A percentile compares a stretch with the other conserved stretches of the same genome.
These are phyloP conservation scores for Globisporangium mamillatum DNA, from an alignment of 352 stramenopile species.

Conservation along the genomic window DNA sequence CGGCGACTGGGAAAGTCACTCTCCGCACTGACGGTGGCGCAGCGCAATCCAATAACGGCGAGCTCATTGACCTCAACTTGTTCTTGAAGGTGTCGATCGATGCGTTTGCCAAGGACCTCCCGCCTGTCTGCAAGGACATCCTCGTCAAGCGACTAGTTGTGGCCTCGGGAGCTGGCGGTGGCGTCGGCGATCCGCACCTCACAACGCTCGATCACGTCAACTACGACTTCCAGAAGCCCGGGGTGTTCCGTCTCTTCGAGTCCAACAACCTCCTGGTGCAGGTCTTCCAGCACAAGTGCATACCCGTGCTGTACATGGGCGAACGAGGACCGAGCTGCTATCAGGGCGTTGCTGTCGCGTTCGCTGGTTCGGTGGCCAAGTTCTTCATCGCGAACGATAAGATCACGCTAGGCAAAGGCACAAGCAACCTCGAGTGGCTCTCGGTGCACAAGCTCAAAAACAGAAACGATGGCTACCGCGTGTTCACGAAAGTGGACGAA, in stretches of 20 bases:
- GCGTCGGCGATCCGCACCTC: slow-evolving; percentile 30
- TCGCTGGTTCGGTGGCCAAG: slow-evolving; percentile 25
- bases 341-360: slow-evolving; percentile 26
- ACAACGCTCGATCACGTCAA: slow-evolving; percentile 29
- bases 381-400: slow-evolving; percentile 27
- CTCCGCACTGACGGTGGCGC: slow-evolving; percentile 8
- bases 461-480: slow-evolving; percentile 25
- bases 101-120: slow-evolving; percentile 9
- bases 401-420: slow-evolving; percentile 24
- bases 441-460: slow-evolving; percentile 22
- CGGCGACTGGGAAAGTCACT: neutral
- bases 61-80: slow-evolving; percentile 6
- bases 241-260: slow-evolving; percentile 30
- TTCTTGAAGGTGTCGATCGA: slow-evolving; percentile 13
- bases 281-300: slow-evolving; percentile 35
- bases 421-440: slow-evolving; percentile 24
- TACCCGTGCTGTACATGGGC: slow-evolving; percentile 8
- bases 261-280: slow-evolving; percentile 27
- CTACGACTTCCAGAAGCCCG: slow-evolving; percentile 32
- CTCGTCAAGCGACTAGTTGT: slow-evolving; percentile 20
- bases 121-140: slow-evolving; percentile 14
- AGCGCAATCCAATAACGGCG: neutral
- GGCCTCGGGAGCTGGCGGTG: slow-evolving; percentile 14
- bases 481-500: slow-evolving; percentile 25
- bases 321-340: slow-evolving; percentile 24